Conservation (phyloP, 768 basidiomycete genomes). For the Trametes gibbosa region DNA sequence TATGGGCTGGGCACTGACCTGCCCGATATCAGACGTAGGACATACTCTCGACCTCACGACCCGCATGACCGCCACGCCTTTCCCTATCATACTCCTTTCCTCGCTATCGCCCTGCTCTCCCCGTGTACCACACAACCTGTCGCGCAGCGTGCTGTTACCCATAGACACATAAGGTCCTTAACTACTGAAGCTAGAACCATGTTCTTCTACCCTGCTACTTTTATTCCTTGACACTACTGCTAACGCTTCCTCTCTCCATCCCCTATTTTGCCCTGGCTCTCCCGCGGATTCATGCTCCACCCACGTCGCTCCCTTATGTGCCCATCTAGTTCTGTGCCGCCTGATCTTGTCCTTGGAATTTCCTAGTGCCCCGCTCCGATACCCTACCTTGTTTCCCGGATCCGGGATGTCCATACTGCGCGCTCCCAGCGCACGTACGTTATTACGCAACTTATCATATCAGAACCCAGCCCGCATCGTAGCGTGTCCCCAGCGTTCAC, state of each 20-base stretch:
- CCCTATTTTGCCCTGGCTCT: not conserved
- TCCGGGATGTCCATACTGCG: not conserved
- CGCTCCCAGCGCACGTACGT: not conserved
- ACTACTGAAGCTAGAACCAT: not conserved
- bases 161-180: no score
- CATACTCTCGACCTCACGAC: not conserved
- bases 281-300: not conserved
- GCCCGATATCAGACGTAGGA: no score
- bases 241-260: not conserved
- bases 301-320: no score
- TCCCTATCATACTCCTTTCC: not conserved
- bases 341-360: not conserved
- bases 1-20: no score
- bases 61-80: slow-evolving; percentile 3
- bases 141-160: no score
- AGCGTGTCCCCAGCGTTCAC: not conserved
- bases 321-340: not conserved
- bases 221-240: not conserved
- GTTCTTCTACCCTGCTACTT: not conserved
- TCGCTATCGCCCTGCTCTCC: slow-evolving; percentile 9
- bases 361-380: not conserved
- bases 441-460: not conserved
- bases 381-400: not conserved
- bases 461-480: not conserved
- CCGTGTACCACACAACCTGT: not conserved